Conservation (phyloP, 1,284 basidiomycete species). For the Marasmius fiardii region DNA sequence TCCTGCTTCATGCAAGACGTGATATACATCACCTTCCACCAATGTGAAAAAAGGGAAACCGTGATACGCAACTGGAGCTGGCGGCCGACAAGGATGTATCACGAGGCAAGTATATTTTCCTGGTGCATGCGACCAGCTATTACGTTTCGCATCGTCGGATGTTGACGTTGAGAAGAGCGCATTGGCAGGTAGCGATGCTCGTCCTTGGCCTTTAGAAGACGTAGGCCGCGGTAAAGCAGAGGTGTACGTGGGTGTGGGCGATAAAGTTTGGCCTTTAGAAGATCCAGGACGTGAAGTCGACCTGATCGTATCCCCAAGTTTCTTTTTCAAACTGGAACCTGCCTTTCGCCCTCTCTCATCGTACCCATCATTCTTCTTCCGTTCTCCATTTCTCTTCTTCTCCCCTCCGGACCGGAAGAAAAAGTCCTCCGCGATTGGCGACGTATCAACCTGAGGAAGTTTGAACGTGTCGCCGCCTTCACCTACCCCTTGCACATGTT, state of each 20-base stretch:
- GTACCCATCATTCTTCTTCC: neutral
- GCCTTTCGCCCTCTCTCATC: slow-evolving; percentile 42
- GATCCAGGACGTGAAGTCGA: slow-evolving; percentile 5
- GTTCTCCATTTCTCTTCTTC: neutral
- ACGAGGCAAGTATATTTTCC: slow-evolving; percentile 63
- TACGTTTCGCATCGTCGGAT: neutral
- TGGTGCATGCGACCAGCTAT: slow-evolving; percentile 40
- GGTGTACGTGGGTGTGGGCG: slow-evolving; percentile 11
- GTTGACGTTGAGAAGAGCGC: slow-evolving; percentile 16
- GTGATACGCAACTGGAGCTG: slow-evolving; percentile 60
- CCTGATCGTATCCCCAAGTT: slow-evolving; percentile 28
- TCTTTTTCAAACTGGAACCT: slow-evolving; percentile 44
- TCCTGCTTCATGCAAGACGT: slow-evolving; percentile 70
- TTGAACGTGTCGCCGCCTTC: slow-evolving; percentile 13
- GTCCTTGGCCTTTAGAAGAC: slow-evolving; percentile 4
- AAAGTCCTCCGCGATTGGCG: slow-evolving; percentile 24
- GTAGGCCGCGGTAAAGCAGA: slow-evolving; percentile 13
- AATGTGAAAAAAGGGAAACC: slow-evolving; percentile 72
- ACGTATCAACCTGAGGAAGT: slow-evolving; percentile 15
- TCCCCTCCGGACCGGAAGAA: slow-evolving; percentile 19
- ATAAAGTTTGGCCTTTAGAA: neutral
- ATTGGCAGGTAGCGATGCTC: neutral
- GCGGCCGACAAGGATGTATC: slow-evolving; percentile 64
- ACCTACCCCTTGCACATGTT: slow-evolving; percentile 1
- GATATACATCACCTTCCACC: slow-evolving; percentile 53